These are phyloP conservation scores for Flaveria sonorensis DNA, from an alignment of 129 eudicot species.

Conservation along the genomic window DNA sequence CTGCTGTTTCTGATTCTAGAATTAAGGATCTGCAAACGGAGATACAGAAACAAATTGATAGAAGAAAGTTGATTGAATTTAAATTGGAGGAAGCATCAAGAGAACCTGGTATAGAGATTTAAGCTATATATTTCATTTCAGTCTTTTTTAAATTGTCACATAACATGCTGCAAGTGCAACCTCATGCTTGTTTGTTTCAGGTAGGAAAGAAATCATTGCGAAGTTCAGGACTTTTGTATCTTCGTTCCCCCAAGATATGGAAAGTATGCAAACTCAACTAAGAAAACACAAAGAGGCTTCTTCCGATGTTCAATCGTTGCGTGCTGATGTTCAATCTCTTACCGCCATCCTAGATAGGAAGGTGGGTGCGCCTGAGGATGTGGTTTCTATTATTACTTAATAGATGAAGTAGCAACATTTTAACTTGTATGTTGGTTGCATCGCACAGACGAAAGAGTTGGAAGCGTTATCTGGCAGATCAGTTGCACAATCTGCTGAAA, in stretches of 20 bases:
- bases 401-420: background rate
- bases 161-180: conserved; percentile 11
- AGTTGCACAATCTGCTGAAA: conserved; percentile 62
- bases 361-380: conserved; percentile 41
- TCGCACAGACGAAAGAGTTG: conserved; percentile 62
- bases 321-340: conserved; percentile 87
- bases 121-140: conserved; percentile 10
- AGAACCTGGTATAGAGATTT: conserved; percentile 67
- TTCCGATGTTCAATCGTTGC: conserved; percentile 67
- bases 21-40: conserved; percentile 63
- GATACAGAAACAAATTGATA: conserved; percentile 57
- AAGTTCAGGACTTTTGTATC: conserved; percentile 79
- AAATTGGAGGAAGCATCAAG: conserved; percentile 77
- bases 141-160: background rate
- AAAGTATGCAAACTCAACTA: conserved; percentile 73
- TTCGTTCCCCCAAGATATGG: conserved; percentile 84
- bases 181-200: conserved; percentile 42
- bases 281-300: conserved; percentile 82
- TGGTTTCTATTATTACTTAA: background rate
- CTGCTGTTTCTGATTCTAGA: conserved; percentile 57
- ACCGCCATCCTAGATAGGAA: conserved; percentile 58
- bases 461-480: conserved; percentile 72
- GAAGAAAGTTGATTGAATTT: conserved; percentile 53
- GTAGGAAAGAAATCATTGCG: conserved; percentile 87
- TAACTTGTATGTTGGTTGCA: background rate